Evolutionary conservation across 2,329 filamentous ascomycete genomes (phyloP).

Genomic region (Nemania sp.): DNA sequence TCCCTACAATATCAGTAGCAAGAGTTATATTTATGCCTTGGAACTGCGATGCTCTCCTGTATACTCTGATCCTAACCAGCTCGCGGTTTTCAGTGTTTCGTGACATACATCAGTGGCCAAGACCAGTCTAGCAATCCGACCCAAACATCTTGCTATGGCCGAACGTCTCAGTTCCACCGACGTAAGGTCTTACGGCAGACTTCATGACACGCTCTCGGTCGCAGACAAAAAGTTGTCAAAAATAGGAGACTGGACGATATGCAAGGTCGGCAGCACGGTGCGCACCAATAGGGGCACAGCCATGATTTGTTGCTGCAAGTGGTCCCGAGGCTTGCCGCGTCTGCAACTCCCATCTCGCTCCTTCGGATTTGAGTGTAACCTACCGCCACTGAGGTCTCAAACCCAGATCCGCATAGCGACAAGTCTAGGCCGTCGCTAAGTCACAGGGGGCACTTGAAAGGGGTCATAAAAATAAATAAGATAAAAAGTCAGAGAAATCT

Average conservation of each 20-base stretch:
- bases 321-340: constrained; percentile 29
- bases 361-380: constrained; percentile 17
- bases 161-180: constrained; percentile 15
- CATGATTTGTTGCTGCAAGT: constrained; percentile 23
- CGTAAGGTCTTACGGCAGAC: constrained; percentile 24
- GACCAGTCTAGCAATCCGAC: background rate
- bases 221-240: constrained; percentile 20
- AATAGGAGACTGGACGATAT: constrained; percentile 18
- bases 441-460: background rate
- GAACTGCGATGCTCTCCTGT: background rate
- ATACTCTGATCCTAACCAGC: background rate
- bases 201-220: constrained; percentile 24
- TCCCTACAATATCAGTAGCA: constrained; percentile 1
- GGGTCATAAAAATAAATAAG: background rate
- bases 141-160: constrained; percentile 12
- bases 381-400: constrained; percentile 5
- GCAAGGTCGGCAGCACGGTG: constrained; percentile 17
- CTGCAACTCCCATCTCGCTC: constrained; percentile 29
- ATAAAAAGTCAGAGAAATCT: too few species aligned
- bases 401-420: constrained; percentile 11
- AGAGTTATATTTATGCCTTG: background rate
- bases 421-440: background rate
- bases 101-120: constrained; percentile 6
- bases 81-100: background rate
- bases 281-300: constrained; percentile 26